A percentile compares a stretch with the other conserved stretches of the same genome.
Conservation (phyloP, 176 grass and related monocot species). For the Phragmites australis region DNA sequence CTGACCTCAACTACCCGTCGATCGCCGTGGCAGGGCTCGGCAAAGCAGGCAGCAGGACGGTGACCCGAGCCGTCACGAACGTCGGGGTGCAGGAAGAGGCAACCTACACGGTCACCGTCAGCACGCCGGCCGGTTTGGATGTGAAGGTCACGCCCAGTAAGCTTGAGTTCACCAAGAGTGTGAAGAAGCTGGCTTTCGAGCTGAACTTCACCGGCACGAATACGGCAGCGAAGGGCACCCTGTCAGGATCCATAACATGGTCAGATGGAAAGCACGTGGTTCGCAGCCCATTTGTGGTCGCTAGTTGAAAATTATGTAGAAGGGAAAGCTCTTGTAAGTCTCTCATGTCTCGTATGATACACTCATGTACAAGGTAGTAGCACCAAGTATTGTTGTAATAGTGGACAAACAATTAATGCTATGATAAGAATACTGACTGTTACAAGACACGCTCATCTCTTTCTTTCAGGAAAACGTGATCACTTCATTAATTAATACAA, state of each 20-base stretch:
- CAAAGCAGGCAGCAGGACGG: constrained; percentile 1
- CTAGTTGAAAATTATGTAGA: background rate
- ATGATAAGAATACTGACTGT: too few species aligned
- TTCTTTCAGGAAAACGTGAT: too few species aligned
- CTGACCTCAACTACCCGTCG: constrained; percentile 87
- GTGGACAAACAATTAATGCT: background rate
- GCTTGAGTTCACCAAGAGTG: constrained; percentile 58
- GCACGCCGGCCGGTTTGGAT: constrained; percentile 46
- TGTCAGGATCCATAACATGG: constrained; percentile 76
- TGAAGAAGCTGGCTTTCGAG: constrained; percentile 60
- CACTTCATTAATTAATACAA: too few species aligned
- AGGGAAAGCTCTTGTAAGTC: background rate
- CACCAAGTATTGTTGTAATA: background rate
- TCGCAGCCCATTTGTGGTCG: constrained; percentile 67
- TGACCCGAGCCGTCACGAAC: constrained; percentile 62
- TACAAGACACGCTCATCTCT: too few species aligned
- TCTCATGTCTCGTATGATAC: background rate
- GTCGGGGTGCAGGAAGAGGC: constrained; percentile 54
- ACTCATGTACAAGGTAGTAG: background rate
- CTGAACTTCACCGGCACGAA: constrained; percentile 50
- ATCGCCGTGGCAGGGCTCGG: constrained; percentile 56
- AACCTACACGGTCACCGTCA: constrained; percentile 48
- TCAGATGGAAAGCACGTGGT: constrained; percentile 78
- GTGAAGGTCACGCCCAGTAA: constrained; percentile 73
- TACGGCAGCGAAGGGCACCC: constrained; percentile 27